phyloP scores from a whole-genome alignment of 257 asterid genomes.

The Thymus mandschuricus region DNA sequence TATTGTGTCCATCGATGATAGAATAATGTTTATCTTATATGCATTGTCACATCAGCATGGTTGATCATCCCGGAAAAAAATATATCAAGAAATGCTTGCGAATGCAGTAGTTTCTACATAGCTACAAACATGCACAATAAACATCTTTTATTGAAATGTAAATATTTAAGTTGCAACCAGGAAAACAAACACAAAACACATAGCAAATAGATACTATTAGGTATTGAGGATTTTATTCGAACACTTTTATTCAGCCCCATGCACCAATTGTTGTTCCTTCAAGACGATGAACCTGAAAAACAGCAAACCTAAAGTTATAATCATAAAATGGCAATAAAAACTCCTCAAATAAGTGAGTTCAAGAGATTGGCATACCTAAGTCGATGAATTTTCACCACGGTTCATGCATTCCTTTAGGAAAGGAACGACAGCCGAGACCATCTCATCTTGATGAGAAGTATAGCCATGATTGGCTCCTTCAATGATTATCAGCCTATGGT shows the following conservation, averaged over 20 bases:
- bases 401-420: constrained; percentile 59
- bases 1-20: no score
- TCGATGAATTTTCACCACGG: constrained; percentile 28
- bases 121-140: background rate
- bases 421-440: constrained; percentile 52
- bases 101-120: background rate
- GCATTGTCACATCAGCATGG: no score
- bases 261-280: background rate
- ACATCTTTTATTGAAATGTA: background rate
- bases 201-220: background rate
- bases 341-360: background rate
- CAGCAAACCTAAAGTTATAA: background rate
- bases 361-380: constrained; percentile 25
- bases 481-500: constrained; percentile 57
- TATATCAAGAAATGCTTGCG: background rate
- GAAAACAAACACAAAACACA: background rate
- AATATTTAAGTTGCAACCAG: background rate
- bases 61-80: background rate
- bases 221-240: background rate
- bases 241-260: background rate
- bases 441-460: constrained; percentile 56
- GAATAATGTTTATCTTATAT: no score
- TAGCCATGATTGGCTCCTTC: constrained; percentile 74
- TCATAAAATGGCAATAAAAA: background rate
- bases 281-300: constrained; percentile 1